Evolutionary conservation across 2,329 filamentous ascomycete genomes (phyloP).

Genomic region (Pseudofabraea citricarpa): DNA sequence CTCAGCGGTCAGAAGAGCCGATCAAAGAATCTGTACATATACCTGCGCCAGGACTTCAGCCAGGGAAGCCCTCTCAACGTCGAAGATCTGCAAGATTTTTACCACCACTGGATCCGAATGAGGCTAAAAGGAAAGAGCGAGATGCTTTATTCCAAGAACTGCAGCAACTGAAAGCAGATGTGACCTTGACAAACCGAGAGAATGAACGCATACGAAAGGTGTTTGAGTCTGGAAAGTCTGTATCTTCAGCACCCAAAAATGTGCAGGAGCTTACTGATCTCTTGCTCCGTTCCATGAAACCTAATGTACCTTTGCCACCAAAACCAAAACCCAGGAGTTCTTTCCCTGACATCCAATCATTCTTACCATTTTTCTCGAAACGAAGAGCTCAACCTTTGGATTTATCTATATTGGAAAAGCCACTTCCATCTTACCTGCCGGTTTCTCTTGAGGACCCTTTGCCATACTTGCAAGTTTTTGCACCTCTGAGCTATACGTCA

Average conservation of each 20-base stretch:
- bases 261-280: slow-evolving; percentile 26
- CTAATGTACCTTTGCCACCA: slow-evolving; percentile 8
- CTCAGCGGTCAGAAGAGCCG: background rate
- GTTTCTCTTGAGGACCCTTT: slow-evolving; percentile 61
- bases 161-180: slow-evolving; percentile 50
- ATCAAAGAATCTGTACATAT: slow-evolving; percentile 8
- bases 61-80: slow-evolving; percentile 9
- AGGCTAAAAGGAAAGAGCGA: slow-evolving; percentile 45
- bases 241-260: slow-evolving; percentile 38
- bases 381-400: slow-evolving; percentile 19
- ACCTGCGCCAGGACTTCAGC: slow-evolving; percentile 1
- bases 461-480: slow-evolving; percentile 68
- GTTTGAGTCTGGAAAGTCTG: slow-evolving; percentile 30
- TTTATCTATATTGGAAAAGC: slow-evolving; percentile 30
- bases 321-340: slow-evolving; percentile 18
- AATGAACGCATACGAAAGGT: slow-evolving; percentile 47
- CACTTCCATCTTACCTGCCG: slow-evolving; percentile 56
- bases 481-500: slow-evolving; percentile 58
- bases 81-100: slow-evolving; percentile 24
- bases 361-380: slow-evolving; percentile 25
- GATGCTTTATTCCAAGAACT: slow-evolving; percentile 53
- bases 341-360: slow-evolving; percentile 24
- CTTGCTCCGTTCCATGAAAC: slow-evolving; percentile 18
- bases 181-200: slow-evolving; percentile 52
- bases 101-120: slow-evolving; percentile 23